Percentiles rank a stretch among this genome's conserved stretches.
Evolutionary conservation across 805 yeast species (phyloP).

Genomic region (Wickerhamiella spandovensis): DNA sequence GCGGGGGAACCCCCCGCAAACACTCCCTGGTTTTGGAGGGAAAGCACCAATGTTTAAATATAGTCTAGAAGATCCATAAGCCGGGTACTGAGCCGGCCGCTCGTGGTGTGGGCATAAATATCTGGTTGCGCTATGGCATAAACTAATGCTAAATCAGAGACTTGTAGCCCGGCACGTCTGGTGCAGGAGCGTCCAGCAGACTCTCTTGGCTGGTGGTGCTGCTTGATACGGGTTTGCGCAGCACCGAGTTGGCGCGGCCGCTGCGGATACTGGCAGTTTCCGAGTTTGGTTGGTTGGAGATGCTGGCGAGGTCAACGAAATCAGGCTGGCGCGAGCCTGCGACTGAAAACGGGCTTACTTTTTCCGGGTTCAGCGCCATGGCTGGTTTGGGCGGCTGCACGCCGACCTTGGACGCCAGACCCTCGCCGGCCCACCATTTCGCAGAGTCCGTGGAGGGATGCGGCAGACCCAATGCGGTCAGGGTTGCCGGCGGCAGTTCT

Average conservation of each 20-base stretch:
- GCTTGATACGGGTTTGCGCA: not conserved
- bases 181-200: not conserved
- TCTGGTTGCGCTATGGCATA: too few relatives aligned
- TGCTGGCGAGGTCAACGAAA: conserved; percentile 27
- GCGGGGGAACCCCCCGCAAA: too few relatives aligned
- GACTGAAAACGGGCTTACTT: conserved; percentile 62
- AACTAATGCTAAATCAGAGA: not conserved
- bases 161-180: not conserved
- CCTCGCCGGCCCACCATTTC: conserved; percentile 90
- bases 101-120: too few relatives aligned
- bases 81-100: too few relatives aligned
- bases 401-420: conserved; percentile 58
- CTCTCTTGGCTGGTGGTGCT: not conserved
- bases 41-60: too few relatives aligned
- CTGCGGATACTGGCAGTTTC: not conserved
- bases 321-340: conserved; percentile 34
- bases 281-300: not conserved
- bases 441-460: conserved; percentile 74
- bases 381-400: conserved; percentile 30
- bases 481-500: conserved; percentile 18
- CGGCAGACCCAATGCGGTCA: conserved; percentile 39
- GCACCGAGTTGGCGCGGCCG: not conserved
- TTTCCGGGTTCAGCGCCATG: conserved; percentile 51
- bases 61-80: too few relatives aligned
- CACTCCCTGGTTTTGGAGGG: too few relatives aligned